Evolutionary conservation across 176 grass and related monocot species (phyloP), one percentile per base, ranked within the genome.

Genomic region (Oryza meyeriana): DNA sequence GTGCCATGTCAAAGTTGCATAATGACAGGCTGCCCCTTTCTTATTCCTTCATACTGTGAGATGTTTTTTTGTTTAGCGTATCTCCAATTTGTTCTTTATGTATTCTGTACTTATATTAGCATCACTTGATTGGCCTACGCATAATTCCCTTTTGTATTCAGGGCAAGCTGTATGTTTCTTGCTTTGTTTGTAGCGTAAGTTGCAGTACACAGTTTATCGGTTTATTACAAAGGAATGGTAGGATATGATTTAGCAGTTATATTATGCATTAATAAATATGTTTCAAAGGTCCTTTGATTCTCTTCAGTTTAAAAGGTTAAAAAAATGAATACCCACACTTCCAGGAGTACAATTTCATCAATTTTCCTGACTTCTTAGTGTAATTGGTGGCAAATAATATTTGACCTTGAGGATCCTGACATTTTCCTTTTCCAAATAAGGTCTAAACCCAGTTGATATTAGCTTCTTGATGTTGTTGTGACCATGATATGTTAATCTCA

Each of bases 91-190:
- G 39, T 77, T 55, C 36, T 79, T 13, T 42, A 47, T 27, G 10
- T 33, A 18, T 58, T 76, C 25, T 33, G 76, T 78, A 28, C 16
- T 72, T 25, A 30, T 64, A 16, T 30, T 64, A 64, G 6, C 14
- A 7, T 52, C 33, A 80, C 8, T n/a, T 84, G 77, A 29, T 75
- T 69, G 29, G 26, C 62, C 1, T 27, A 32, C 13, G 39, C 2
- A 4, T 30, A 28, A 36, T 73, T 66, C 58, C 67, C 64, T 88
- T 39, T 83, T 39, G 24, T 88, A 65, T 66, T 17, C n/a, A 61
- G 44, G 13, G 2, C 80, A 83, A 79, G 22, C n/a, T 67, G 50
- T 36, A 33, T 65, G 33, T 64, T 78, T 26, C 18, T 26, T 66
- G 8, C 42, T 80, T 47, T 70, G 18, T 25, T 25, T 79, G 24